A percentile compares a stretch with the other conserved stretches of the same genome.
These are phyloP conservation scores for Fragosphaeria purpurea DNA, from an alignment of 2,329 filamentous ascomycete genomes.

Conservation along the genomic window DNA sequence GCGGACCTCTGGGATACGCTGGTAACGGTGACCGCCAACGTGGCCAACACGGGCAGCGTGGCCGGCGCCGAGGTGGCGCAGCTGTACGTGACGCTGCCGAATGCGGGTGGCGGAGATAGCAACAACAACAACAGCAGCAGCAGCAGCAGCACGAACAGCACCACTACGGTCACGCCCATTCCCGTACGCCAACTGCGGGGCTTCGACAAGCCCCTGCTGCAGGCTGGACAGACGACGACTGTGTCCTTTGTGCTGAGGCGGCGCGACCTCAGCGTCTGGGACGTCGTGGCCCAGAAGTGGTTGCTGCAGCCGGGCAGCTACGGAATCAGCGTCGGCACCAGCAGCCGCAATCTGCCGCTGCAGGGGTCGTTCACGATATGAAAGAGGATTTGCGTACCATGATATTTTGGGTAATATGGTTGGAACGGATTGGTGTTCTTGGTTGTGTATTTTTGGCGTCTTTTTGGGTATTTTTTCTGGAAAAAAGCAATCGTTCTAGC, in stretches of 20 bases:
- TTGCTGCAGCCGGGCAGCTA: conserved; percentile 33
- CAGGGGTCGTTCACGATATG: conserved; percentile 22
- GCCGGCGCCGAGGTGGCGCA: conserved; percentile 34
- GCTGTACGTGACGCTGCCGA: conserved; percentile 35
- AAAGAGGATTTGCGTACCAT: too few species aligned
- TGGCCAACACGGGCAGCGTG: conserved; percentile 31
- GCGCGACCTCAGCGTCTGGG: conserved; percentile 59
- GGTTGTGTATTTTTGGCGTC: too few species aligned
- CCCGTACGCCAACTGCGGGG: conserved; percentile 54
- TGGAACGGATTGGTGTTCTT: too few species aligned
- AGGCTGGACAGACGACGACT: conserved; percentile 29
- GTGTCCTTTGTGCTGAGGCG: conserved; percentile 46
- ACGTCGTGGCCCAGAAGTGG: conserved; percentile 52
- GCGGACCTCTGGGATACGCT: conserved; percentile 37
- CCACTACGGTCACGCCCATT: not conserved
- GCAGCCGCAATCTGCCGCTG: conserved; percentile 32
- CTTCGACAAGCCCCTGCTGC: conserved; percentile 50
- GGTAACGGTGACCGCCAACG: conserved; percentile 25
- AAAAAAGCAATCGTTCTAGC: too few species aligned
- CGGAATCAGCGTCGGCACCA: conserved; percentile 30
- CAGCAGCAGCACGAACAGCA: not conserved
- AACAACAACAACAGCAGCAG: not conserved
- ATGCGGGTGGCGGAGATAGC: not conserved
- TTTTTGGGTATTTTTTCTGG: too few species aligned
- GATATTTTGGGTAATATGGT: too few species aligned